Conservation (phyloP, 2,329 filamentous ascomycete species). For the Metarhizium robertsii region DNA sequence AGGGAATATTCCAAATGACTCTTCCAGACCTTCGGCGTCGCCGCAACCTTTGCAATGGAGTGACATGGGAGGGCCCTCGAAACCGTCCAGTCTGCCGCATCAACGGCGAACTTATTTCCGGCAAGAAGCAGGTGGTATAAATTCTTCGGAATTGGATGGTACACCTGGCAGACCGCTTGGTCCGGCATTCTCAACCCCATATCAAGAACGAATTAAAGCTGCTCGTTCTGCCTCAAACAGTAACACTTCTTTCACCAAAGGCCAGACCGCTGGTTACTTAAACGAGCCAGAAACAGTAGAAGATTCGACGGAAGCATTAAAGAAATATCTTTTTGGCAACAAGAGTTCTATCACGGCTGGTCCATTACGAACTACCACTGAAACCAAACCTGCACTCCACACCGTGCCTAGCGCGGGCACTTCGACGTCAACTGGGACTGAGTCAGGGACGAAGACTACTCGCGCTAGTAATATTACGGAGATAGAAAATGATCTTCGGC, state of each 20-base stretch:
- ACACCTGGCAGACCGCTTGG: slow-evolving; percentile 46
- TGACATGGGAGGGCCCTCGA: slow-evolving; percentile 13
- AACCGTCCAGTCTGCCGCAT: slow-evolving; percentile 16
- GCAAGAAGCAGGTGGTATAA: slow-evolving; percentile 16
- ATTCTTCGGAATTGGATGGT: slow-evolving; percentile 51
- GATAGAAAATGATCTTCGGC: slow-evolving; percentile 45
- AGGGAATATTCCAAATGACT: slow-evolving; percentile 28
- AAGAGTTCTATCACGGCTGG: slow-evolving; percentile 11
- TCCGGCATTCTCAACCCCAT: slow-evolving; percentile 60
- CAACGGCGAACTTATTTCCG: slow-evolving; percentile 14
- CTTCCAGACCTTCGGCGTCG: slow-evolving; percentile 12
- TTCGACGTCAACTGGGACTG: neutral
- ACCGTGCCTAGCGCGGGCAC: neutral
- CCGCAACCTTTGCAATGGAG: neutral
- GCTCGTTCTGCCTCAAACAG: slow-evolving; percentile 28
- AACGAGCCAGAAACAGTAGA: slow-evolving; percentile 8
- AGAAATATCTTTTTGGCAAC: slow-evolving; percentile 44
- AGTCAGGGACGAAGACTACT: neutral
- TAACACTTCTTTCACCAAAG: neutral
- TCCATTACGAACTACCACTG: neutral
- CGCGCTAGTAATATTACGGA: slow-evolving; percentile 28
- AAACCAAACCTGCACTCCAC: neutral
- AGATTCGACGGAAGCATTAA: slow-evolving; percentile 40
- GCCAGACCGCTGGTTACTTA: neutral
- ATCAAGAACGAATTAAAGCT: slow-evolving; percentile 51